Conservation (phyloP, 768 basidiomycete species). For the Steccherinum ochraceum region DNA sequence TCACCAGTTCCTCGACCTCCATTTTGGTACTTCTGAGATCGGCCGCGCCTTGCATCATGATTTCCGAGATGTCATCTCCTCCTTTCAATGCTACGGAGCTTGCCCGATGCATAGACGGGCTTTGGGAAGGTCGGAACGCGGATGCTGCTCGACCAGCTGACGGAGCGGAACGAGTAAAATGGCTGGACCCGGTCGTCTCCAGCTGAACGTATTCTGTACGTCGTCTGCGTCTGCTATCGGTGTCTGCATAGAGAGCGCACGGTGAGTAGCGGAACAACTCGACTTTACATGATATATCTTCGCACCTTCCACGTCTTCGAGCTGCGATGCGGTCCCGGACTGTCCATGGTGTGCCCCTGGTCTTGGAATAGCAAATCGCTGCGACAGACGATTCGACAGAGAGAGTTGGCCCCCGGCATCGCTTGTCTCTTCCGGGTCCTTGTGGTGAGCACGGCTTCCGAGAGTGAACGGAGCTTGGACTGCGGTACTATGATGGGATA, state of each 20-base stretch:
- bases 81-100: not conserved
- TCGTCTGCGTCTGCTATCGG: not conserved
- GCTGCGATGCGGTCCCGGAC: not conserved
- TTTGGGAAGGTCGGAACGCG: slow-evolving; percentile 18
- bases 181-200: not conserved
- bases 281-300: not conserved
- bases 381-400: not conserved
- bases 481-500: not conserved
- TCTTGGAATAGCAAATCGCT: not conserved
- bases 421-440: too few species aligned
- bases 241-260: not conserved
- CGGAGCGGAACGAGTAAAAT: too few species aligned
- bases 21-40: slow-evolving; percentile 19
- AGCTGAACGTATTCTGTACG: not conserved
- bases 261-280: not conserved
- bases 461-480: not conserved
- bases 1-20: slow-evolving; percentile 20
- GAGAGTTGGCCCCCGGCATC: too few species aligned
- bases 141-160: too few species aligned
- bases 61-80: slow-evolving; percentile 22
- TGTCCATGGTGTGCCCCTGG: not conserved
- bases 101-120: slow-evolving; percentile 16
- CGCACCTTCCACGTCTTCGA: not conserved
- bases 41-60: slow-evolving; percentile 24
- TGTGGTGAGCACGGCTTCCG: not conserved